Conservation (phyloP, 2,329 filamentous ascomycete species). For the Sclerotinia trifoliorum region DNA sequence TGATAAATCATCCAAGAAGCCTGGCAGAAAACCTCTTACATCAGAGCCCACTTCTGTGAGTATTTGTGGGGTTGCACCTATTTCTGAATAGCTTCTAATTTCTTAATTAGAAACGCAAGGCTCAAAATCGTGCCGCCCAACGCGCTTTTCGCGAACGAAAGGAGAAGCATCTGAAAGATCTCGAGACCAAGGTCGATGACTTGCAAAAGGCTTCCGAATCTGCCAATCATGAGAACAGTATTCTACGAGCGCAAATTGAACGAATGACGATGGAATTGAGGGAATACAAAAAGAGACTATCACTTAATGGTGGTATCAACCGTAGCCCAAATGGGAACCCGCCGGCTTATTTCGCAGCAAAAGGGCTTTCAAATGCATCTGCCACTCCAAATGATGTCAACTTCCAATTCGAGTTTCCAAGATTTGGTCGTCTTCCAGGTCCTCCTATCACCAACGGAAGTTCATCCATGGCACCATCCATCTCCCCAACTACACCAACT, state of each 20-base stretch:
- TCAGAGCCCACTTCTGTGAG: constrained; percentile 94
- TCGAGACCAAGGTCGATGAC: constrained; percentile 75
- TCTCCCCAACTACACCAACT: constrained; percentile 27
- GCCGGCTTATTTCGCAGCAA: constrained; percentile 41
- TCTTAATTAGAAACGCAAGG: constrained; percentile 77
- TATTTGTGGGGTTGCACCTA: constrained; percentile 40
- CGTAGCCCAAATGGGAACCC: constrained; percentile 29
- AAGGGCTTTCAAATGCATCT: constrained; percentile 48
- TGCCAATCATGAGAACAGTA: constrained; percentile 79
- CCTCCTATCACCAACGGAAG: constrained; percentile 36
- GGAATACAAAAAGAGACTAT: constrained; percentile 86
- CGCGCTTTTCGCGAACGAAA: constrained; percentile 92
- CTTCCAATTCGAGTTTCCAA: constrained; percentile 95
- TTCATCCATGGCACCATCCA: constrained; percentile 27
- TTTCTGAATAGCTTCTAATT: constrained; percentile 30
- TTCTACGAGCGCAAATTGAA: constrained; percentile 83
- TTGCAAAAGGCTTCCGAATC: constrained; percentile 80
- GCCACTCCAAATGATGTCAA: constrained; percentile 69
- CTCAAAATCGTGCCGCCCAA: constrained; percentile 90
- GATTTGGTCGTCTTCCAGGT: constrained; percentile 73
- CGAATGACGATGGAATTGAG: constrained; percentile 79
- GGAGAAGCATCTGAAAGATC: constrained; percentile 83
- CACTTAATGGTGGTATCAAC: constrained; percentile 47
- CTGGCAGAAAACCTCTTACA: constrained; percentile 90
- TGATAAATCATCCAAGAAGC: constrained; percentile 90